phyloP scores from a whole-genome alignment of 1,284 basidiomycete species.

The Puccinia polysora region DNA sequence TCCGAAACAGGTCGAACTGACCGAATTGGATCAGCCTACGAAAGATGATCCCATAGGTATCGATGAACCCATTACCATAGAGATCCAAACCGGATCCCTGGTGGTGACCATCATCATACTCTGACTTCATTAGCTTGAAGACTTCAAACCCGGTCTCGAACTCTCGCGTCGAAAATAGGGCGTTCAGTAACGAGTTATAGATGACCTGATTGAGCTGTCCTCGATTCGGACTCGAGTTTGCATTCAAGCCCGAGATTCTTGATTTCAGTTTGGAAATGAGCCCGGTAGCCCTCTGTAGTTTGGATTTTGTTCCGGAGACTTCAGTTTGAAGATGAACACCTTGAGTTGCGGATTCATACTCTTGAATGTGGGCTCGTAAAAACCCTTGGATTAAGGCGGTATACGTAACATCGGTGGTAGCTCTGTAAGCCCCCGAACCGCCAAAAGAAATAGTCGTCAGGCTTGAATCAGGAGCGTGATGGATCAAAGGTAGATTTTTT shows the following conservation, averaged over 20 bases:
- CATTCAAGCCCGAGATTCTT: slow-evolving; percentile 7
- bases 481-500: background rate
- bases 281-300: no score
- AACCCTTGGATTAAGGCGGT: slow-evolving; percentile 41
- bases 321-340: background rate
- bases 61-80: slow-evolving; percentile 6
- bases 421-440: background rate
- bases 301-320: background rate
- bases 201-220: slow-evolving; percentile 27
- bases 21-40: slow-evolving; percentile 22
- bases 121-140: slow-evolving; percentile 5
- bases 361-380: slow-evolving; percentile 16
- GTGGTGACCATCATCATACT: background rate
- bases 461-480: background rate
- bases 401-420: slow-evolving; percentile 36
- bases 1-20: slow-evolving; percentile 8
- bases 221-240: background rate
- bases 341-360: background rate
- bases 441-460: background rate
- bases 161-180: slow-evolving; percentile 8
- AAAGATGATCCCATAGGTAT: slow-evolving; percentile 30
- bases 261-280: no score
- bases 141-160: slow-evolving; percentile 7
- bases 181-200: slow-evolving; percentile 14
- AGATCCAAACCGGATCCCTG: background rate